A percentile compares a stretch with the other conserved stretches of the same genome.
These are phyloP conservation scores for Smittium culicis DNA, from an alignment of 371 early-diverging fungal species.

Conservation along the genomic window DNA sequence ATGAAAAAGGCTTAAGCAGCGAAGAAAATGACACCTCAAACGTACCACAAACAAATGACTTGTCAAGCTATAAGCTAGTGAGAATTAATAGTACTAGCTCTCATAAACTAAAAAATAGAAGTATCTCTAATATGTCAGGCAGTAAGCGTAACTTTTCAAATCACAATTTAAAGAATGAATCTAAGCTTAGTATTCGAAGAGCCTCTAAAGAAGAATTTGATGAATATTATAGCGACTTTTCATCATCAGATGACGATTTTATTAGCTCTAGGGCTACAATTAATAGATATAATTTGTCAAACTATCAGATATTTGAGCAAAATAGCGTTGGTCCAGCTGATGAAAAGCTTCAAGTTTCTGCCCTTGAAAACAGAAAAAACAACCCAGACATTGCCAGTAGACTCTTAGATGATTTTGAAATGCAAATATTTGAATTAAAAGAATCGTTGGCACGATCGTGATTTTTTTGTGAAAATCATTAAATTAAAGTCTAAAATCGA, in stretches of 20 bases:
- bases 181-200: no score
- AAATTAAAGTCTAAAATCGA: no score
- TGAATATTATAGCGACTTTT: not conserved
- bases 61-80: no score
- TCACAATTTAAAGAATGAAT: no score
- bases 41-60: no score
- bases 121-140: no score
- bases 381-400: not conserved
- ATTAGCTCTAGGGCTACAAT: not conserved
- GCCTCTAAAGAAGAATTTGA: not conserved
- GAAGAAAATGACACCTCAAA: no score
- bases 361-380: not conserved
- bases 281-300: not conserved
- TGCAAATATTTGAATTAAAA: not conserved
- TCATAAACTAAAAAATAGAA: no score
- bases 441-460: not conserved
- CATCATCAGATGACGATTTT: not conserved
- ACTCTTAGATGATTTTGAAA: not conserved
- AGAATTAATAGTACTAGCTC: no score
- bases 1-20: no score
- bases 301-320: not conserved
- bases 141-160: no score
- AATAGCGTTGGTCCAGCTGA: not conserved
- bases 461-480: no score
- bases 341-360: not conserved